These are phyloP conservation scores for Pedinophyceae sp. DNA, from an alignment of 139 green algal genomes.

Conservation along the genomic window DNA sequence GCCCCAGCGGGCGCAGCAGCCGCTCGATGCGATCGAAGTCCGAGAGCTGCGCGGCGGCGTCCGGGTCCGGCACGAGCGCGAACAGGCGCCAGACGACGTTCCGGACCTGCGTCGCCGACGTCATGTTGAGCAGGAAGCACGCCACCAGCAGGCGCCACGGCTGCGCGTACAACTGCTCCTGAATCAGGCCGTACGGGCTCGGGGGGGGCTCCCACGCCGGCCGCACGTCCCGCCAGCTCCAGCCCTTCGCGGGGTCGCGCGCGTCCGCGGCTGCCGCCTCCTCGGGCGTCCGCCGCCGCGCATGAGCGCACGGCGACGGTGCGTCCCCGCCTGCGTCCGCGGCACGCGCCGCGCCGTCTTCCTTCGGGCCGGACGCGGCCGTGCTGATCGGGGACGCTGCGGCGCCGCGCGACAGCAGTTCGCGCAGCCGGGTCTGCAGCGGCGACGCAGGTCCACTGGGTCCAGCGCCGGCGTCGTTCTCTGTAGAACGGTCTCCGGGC, in stretches of 20 bases:
- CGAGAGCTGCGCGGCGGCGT: slow-evolving; percentile 27
- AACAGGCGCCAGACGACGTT: slow-evolving; percentile 67
- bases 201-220: slow-evolving; percentile 43
- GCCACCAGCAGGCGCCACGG: slow-evolving; percentile 82
- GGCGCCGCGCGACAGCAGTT: no score
- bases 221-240: background rate
- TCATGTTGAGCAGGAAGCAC: slow-evolving; percentile 87
- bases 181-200: slow-evolving; percentile 53
- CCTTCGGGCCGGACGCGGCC: background rate
- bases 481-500: no score
- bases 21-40: slow-evolving; percentile 16
- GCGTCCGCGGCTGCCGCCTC: no score
- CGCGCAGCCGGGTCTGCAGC: no score
- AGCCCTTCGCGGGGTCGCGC: background rate
- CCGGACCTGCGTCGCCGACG: slow-evolving; percentile 35
- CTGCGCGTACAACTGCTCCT: slow-evolving; percentile 71
- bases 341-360: background rate
- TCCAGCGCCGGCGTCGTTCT: no score
- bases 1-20: slow-evolving; percentile 64
- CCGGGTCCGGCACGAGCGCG: slow-evolving; percentile 39
- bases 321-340: background rate
- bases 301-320: background rate
- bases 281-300: no score
- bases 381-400: background rate
- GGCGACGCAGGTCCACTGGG: no score